phyloP scores from a whole-genome alignment of 2,329 filamentous ascomycete species.

The Fusarium mangiferae region DNA sequence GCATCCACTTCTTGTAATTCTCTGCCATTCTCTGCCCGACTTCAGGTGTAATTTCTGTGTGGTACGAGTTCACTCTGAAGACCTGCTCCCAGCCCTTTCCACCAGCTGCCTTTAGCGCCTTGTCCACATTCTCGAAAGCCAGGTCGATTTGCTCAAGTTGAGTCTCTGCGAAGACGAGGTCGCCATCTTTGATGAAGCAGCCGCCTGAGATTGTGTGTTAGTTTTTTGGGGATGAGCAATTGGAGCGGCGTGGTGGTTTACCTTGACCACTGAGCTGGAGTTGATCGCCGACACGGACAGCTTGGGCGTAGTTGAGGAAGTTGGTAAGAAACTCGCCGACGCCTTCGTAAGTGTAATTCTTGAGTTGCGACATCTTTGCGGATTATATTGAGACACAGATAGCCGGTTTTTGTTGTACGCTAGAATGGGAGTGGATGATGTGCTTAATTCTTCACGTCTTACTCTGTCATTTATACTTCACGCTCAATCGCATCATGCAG shows the following conservation, averaged over 20 bases:
- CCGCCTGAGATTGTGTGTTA: constrained; percentile 38
- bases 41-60: constrained; percentile 53
- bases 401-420: accelerated
- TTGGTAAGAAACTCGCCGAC: constrained; percentile 46
- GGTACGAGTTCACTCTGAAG: constrained; percentile 57
- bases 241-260: constrained; percentile 22
- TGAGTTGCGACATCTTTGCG: constrained; percentile 44
- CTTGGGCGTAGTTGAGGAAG: constrained; percentile 56
- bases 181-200: constrained; percentile 38
- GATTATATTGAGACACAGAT: accelerated
- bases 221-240: accelerated
- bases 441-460: background rate
- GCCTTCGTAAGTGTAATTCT: constrained; percentile 45
- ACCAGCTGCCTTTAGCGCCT: constrained; percentile 59
- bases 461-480: background rate
- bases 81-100: constrained; percentile 66
- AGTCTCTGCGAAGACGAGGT: constrained; percentile 48
- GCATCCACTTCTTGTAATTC: constrained; percentile 60
- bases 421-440: background rate
- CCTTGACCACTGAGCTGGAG: constrained; percentile 61
- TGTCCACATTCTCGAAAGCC: constrained; percentile 66
- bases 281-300: constrained; percentile 58
- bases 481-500: background rate
- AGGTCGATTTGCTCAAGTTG: constrained; percentile 57
- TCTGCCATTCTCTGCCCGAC: constrained; percentile 51